Percentiles rank a stretch among this genome's conserved stretches.
Conservation (phyloP, 768 basidiomycete species). For the Russula sp. region DNA sequence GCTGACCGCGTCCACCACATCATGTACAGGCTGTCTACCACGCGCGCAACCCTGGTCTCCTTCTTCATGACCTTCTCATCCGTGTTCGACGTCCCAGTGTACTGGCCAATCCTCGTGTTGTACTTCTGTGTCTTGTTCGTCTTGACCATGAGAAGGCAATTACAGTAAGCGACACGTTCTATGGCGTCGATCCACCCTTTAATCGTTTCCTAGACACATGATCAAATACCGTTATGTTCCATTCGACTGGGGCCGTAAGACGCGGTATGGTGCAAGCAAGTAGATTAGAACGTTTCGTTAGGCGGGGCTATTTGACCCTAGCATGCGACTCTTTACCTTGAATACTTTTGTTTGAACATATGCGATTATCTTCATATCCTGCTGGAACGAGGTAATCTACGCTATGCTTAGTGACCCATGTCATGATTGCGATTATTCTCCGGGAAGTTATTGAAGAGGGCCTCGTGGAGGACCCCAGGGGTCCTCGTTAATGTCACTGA, state of each 20-base stretch:
- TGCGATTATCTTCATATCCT: background rate
- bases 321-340: background rate
- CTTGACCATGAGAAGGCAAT: constrained; percentile 93
- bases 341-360: constrained; percentile 5
- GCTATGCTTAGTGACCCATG: background rate
- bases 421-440: background rate
- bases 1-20: background rate
- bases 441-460: background rate
- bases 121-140: constrained; percentile 96
- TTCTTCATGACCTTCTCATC: constrained; percentile 76
- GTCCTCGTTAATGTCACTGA: background rate
- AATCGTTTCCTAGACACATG: constrained; percentile 71
- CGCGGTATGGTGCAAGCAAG: constrained; percentile 65
- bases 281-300: constrained; percentile 28
- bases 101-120: constrained; percentile 97
- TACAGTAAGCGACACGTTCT: constrained; percentile 61
- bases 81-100: constrained; percentile 93
- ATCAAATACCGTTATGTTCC: constrained; percentile 97
- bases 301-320: background rate
- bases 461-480: background rate
- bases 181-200: background rate
- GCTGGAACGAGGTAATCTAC: background rate
- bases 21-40: constrained; percentile 73
- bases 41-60: constrained; percentile 80
- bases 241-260: constrained; percentile 92